Conservation (phyloP, 257 asterid genomes). For the Solanum chilense region DNA sequence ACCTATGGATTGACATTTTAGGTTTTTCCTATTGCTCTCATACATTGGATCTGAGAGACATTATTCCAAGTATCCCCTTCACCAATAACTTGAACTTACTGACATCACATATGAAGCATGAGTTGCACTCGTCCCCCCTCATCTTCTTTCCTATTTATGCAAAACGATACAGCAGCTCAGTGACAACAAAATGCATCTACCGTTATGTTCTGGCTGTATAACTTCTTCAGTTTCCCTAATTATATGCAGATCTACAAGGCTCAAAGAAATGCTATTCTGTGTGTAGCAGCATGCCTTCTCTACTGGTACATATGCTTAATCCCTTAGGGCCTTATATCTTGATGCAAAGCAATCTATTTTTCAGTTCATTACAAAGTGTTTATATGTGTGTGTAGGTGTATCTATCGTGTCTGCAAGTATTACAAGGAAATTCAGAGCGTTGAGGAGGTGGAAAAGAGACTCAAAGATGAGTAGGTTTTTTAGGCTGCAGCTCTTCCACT, state of each 20-base stretch:
- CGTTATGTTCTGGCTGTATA: background rate
- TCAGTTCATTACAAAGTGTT: background rate
- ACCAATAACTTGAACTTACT: background rate
- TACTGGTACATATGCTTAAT: slow-evolving; percentile 42
- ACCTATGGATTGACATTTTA: background rate
- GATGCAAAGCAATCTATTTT: background rate
- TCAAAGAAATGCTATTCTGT: slow-evolving; percentile 71
- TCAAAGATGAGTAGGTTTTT: slow-evolving; percentile 52
- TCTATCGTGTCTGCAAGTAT: slow-evolving; percentile 70
- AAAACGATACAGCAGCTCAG: background rate
- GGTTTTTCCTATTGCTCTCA: background rate
- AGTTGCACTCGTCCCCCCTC: background rate
- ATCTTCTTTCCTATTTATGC: background rate
- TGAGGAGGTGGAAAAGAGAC: slow-evolving; percentile 84
- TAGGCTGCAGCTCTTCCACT: background rate
- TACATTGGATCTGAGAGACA: background rate
- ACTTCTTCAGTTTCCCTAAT: background rate
- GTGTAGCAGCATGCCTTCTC: slow-evolving; percentile 57
- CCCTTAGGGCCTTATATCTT: background rate
- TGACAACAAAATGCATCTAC: background rate
- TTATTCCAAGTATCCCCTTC: background rate
- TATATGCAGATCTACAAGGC: slow-evolving; percentile 68
- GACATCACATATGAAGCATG: background rate
- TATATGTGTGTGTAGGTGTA: slow-evolving; percentile 43
- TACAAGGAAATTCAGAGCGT: slow-evolving; percentile 43